A percentile compares a stretch with the other conserved stretches of the same genome.
phyloP scores from a whole-genome alignment of 805 yeast species.

The Wickerhamomyces queroliae region DNA sequence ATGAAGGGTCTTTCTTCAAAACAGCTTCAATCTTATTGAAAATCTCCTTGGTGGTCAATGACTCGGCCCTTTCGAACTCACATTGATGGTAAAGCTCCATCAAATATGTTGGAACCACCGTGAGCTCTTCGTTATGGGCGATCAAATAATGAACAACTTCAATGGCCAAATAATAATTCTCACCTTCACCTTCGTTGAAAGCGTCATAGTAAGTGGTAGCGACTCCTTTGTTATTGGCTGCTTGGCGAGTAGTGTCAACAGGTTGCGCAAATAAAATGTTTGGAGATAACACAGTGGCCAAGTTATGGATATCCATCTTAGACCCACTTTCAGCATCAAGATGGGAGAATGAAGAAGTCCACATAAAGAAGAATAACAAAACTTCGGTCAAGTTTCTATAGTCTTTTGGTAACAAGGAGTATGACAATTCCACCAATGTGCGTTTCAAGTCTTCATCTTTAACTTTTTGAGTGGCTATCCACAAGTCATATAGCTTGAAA shows the following conservation, averaged over 20 bases:
- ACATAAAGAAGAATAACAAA: conserved; percentile 74
- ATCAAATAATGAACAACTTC: conserved; percentile 85
- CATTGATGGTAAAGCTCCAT: conserved; percentile 19
- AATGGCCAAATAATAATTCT: conserved; percentile 80
- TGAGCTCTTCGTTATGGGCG: conserved; percentile 72
- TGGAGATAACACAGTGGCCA: conserved; percentile 95
- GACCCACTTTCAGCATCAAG: conserved; percentile 88
- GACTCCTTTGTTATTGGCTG: conserved; percentile 13
- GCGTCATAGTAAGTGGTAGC: conserved; percentile 29
- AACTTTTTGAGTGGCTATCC: conserved; percentile 64
- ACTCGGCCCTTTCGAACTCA: conserved; percentile 14
- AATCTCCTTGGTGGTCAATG: conserved; percentile 33
- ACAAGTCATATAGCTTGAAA: conserved; percentile 63
- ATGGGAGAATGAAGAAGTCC: conserved; percentile 95
- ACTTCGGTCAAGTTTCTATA: conserved; percentile 88
- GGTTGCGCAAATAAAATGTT: conserved; percentile 68
- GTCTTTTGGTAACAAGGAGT: conserved; percentile 73
- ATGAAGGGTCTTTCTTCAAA: conserved; percentile 20
- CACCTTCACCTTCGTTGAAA: conserved; percentile 44
- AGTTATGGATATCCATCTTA: conserved; percentile 92
- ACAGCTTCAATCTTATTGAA: conserved; percentile 26
- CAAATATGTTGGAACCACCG: conserved; percentile 64
- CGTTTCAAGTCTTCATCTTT: conserved; percentile 40
- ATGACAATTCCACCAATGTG: conserved; percentile 54
- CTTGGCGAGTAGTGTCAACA: conserved; percentile 23